Evolutionary conservation across 352 stramenopile genomes (phyloP).

Genomic region (Phytopythium boreale): DNA sequence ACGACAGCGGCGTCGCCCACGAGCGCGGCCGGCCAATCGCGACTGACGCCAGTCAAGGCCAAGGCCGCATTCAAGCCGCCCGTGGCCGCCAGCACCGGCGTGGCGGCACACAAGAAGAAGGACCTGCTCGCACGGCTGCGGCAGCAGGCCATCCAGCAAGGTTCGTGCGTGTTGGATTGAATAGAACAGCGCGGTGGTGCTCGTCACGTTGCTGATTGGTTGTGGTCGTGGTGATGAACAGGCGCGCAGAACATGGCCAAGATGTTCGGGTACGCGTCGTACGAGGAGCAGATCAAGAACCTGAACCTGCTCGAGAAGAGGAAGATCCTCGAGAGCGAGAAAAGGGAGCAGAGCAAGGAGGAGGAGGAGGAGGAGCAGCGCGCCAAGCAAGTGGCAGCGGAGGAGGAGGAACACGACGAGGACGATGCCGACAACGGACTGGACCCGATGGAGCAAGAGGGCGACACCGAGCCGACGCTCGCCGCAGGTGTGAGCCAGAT

Average conservation of each 20-base stretch:
- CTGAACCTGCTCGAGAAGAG: conserved; percentile 64
- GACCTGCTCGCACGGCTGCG: conserved; percentile 50
- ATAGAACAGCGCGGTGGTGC: background rate
- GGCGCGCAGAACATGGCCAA: conserved; percentile 62
- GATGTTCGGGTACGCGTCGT: conserved; percentile 71
- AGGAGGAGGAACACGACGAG: conserved; percentile 7
- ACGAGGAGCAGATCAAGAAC: conserved; percentile 65
- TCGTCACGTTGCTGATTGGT: background rate
- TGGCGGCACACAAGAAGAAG: conserved; percentile 51
- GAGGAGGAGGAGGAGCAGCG: conserved; percentile 12
- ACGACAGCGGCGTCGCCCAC: background rate
- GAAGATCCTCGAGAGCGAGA: conserved; percentile 50
- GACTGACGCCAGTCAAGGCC: conserved; percentile 36
- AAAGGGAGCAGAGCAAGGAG: conserved; percentile 10
- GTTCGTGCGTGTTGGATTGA: conserved; percentile 6
- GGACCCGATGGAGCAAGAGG: background rate
- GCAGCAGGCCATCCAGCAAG: conserved; percentile 62
- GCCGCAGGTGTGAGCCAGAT: background rate
- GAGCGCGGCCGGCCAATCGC: background rate
- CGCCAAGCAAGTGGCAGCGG: conserved; percentile 2
- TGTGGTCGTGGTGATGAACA: background rate
- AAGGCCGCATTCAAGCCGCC: conserved; percentile 44
- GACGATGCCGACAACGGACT: conserved; percentile 8
- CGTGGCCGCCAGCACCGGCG: conserved; percentile 27
- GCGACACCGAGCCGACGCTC: background rate